Evolutionary conservation across 2,329 filamentous ascomycete genomes (phyloP), one percentile per base, ranked within the genome.

Genomic region (Dothidotthia symphoricarpi): DNA sequence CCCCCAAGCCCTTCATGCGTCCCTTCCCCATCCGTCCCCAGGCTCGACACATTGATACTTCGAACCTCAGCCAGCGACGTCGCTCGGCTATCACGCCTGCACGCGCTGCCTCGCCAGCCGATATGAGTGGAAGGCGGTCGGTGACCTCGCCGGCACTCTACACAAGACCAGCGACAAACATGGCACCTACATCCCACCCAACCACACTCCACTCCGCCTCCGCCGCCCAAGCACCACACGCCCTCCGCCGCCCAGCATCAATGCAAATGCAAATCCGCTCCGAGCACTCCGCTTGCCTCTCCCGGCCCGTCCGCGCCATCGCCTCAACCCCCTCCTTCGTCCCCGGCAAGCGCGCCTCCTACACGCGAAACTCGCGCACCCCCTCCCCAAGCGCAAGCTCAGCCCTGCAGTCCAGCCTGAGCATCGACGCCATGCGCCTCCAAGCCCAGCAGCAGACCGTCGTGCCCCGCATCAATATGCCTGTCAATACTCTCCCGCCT

Each of bases 261-360:
- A 63, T 75, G 24, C 71, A 73, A 19, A 63, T 75, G 24, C 71
- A 73, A 44, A 64, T 73, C 28, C 64, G 68, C 17, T 59, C 69
- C 8, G 59, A 67, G 28, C 64, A 56, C 12, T 69, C 70, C 2
- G 69, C 71, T 3, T 73, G 73, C 47, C 59, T 73, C 6, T 64
- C 66, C 17, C 65, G 67, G 6, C 60, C 59, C 14, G 37, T 54
- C 25, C 57, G 55, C 27, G 45, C 51, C 39, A 53, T 62, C 24
- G 49, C 59, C 19, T 54, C 49, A 29, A 56, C 64, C 7, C 62
- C 61, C 3, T 65, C 60, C 1, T 63, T 61, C 22, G 49, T 63
- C 6, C 54, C 59, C 1, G 46, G 54, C 5, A 51, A 44, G 7
- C 42, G 58, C 29, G 44, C 55, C 15, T 63, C 56, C 3, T 44